Conservation (phyloP, 2,329 filamentous ascomycete species). For the Clonostachys sp. region DNA sequence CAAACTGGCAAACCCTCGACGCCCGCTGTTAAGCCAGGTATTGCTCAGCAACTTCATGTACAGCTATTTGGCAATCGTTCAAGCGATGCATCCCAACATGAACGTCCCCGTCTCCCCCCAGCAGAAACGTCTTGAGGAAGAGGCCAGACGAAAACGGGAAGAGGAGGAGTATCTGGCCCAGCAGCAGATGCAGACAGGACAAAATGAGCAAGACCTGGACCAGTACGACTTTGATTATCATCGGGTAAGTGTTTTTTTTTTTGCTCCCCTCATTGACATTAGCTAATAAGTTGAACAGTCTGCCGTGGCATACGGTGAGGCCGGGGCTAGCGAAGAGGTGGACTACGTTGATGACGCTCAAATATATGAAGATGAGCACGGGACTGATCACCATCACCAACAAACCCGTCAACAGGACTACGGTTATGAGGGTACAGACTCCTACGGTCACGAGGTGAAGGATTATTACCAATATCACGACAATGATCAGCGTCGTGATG, state of each 20-base stretch:
- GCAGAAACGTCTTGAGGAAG: slow-evolving; percentile 57
- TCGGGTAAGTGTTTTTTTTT: slow-evolving; percentile 30
- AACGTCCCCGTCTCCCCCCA: slow-evolving; percentile 83
- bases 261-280: background rate
- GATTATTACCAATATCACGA: slow-evolving; percentile 34
- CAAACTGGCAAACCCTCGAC: slow-evolving; percentile 94
- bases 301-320: slow-evolving; percentile 40
- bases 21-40: slow-evolving; percentile 89
- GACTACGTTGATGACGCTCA: slow-evolving; percentile 49
- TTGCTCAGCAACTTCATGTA: slow-evolving; percentile 99
- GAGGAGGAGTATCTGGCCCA: slow-evolving; percentile 43
- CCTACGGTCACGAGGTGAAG: slow-evolving; percentile 30
- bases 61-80: slow-evolving; percentile 95
- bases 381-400: slow-evolving; percentile 19
- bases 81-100: slow-evolving; percentile 97
- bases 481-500: slow-evolving; percentile 23
- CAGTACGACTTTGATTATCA: slow-evolving; percentile 51
- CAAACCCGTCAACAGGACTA: slow-evolving; percentile 27
- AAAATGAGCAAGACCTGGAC: slow-evolving; percentile 40
- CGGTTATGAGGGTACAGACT: slow-evolving; percentile 28
- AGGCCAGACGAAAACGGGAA: slow-evolving; percentile 43
- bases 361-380: slow-evolving; percentile 48
- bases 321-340: slow-evolving; percentile 32
- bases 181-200: slow-evolving; percentile 36
- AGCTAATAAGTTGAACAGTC: slow-evolving; percentile 22